phyloP scores from a whole-genome alignment of 441 rosid species.

The Euphorbia corollata region DNA sequence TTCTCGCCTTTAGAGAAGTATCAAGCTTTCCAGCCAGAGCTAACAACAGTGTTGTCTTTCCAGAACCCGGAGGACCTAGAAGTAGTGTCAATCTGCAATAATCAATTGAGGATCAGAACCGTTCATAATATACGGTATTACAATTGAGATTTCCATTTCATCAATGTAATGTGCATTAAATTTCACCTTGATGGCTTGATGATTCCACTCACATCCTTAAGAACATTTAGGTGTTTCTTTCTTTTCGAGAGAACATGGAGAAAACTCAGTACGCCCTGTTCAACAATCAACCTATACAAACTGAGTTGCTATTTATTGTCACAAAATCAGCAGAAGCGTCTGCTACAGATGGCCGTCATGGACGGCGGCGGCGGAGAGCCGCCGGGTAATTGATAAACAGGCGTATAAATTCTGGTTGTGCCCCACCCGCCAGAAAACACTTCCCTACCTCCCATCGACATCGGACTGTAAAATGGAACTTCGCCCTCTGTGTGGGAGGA shows the following conservation, averaged over 20 bases:
- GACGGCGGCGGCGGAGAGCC: too few species aligned
- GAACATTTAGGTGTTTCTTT: conserved; percentile 50
- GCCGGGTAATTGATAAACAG: too few species aligned
- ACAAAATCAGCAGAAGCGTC: too few species aligned
- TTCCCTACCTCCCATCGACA: too few species aligned
- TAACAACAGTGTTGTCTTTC: conserved; percentile 24
- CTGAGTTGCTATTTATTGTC: too few species aligned
- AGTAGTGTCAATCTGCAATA: conserved; percentile 47
- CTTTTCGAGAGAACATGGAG: conserved; percentile 44
- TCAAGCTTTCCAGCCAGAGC: conserved; percentile 31
- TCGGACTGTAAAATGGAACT: too few species aligned
- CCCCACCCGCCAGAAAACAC: too few species aligned
- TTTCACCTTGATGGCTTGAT: conserved; percentile 55
- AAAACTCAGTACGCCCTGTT: conserved; percentile 36
- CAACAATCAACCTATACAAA: too few species aligned
- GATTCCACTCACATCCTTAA: conserved; percentile 62
- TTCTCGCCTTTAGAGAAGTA: conserved; percentile 19
- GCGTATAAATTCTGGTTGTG: too few species aligned
- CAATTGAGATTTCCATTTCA: too few species aligned
- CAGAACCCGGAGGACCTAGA: conserved; percentile 32
- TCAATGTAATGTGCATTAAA: not conserved
- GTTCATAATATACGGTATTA: not conserved
- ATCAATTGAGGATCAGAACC: not conserved
- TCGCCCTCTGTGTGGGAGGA: too few species aligned
- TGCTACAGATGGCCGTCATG: too few species aligned